Conservation (phyloP, 352 stramenopile genomes). For the Phytophthora tubulina region DNA sequence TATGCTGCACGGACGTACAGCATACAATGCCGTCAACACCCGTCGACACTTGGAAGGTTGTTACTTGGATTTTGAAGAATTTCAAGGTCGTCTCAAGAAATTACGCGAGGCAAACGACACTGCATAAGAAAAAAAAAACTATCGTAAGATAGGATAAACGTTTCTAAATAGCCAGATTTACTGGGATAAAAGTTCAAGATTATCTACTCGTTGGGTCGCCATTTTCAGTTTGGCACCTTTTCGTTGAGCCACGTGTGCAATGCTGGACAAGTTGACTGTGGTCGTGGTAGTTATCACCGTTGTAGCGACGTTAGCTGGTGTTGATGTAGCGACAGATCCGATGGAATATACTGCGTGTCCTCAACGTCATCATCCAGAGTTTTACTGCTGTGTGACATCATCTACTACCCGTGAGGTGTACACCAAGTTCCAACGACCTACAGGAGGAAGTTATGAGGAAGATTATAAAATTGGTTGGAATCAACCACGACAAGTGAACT, state of each 20-base stretch:
- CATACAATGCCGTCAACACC: conserved; percentile 59
- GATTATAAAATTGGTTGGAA: conserved; percentile 40
- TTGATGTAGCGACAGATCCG: conserved; percentile 17
- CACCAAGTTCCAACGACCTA: conserved; percentile 45
- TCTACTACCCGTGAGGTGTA: conserved; percentile 38
- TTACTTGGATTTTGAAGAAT: conserved; percentile 91
- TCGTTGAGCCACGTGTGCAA: neutral
- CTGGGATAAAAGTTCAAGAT: neutral
- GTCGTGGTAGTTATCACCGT: neutral
- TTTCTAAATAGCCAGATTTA: neutral
- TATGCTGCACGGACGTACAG: conserved; percentile 71
- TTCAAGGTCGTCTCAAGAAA: conserved; percentile 63
- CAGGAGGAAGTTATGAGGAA: conserved; percentile 39
- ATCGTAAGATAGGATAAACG: neutral
- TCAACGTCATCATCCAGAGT: conserved; percentile 44
- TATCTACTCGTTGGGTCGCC: conserved; percentile 2
- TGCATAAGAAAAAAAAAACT: neutral
- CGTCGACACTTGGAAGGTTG: conserved; percentile 84
- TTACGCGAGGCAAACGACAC: conserved; percentile 26
- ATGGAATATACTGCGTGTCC: conserved; percentile 44
- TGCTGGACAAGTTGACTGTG: conserved; percentile 1
- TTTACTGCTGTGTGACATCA: conserved; percentile 49
- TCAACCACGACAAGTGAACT: conserved; percentile 43
- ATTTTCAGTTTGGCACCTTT: conserved; percentile 14
- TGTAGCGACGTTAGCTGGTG: neutral